These are phyloP conservation scores for Nicotiana sylvestris DNA, from an alignment of 257 asterid species.

Conservation along the genomic window DNA sequence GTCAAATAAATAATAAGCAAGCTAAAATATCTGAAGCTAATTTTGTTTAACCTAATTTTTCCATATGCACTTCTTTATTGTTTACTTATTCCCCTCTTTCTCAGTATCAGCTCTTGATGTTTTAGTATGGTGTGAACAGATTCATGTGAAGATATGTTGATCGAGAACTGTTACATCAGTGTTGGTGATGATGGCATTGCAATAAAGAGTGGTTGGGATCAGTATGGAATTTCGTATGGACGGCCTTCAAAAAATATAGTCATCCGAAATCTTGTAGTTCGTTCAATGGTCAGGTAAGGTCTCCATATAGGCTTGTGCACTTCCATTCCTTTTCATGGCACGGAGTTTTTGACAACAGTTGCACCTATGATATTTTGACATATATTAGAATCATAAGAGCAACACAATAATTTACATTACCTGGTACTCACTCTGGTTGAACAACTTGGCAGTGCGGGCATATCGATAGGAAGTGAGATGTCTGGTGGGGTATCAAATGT, in stretches of 20 bases:
- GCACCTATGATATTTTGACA: background rate
- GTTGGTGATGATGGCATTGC: constrained; percentile 97
- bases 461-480: constrained; percentile 99
- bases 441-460: constrained; percentile 62
- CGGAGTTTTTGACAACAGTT: background rate
- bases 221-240: constrained; percentile 72
- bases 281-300: constrained; percentile 88
- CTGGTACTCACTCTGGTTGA: background rate
- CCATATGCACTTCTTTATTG: background rate
- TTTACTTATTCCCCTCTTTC: background rate
- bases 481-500: constrained; percentile 92
- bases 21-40: background rate
- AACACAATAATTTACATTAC: background rate
- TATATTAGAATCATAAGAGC: background rate
- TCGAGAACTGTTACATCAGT: constrained; percentile 93
- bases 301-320: background rate
- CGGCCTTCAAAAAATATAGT: constrained; percentile 76
- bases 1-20: background rate
- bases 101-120: constrained; percentile 2
- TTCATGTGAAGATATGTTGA: constrained; percentile 89
- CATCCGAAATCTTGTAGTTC: constrained; percentile 74
- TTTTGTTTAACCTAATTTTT: background rate
- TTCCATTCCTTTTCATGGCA: background rate
- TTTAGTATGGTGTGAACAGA: constrained; percentile 39
- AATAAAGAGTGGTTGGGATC: constrained; percentile 99